Conservation (phyloP, 495 filamentous ascomycete species). For the Filosporella fistucella region DNA sequence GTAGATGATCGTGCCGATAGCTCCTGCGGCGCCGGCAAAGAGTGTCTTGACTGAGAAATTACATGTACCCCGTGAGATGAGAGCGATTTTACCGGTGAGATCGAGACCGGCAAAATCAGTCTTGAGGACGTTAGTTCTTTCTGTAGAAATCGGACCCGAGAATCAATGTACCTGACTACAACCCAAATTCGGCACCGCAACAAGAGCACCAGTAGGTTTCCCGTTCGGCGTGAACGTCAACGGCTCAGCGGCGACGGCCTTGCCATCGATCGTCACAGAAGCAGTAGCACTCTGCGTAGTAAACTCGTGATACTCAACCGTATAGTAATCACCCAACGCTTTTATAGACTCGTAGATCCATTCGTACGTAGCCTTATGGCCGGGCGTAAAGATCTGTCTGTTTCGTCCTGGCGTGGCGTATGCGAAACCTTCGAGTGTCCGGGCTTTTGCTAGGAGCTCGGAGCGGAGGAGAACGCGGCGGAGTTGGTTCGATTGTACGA, state of each 20-base stretch:
- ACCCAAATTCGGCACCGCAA: conserved; percentile 48
- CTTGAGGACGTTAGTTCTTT: not conserved
- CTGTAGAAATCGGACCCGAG: not conserved
- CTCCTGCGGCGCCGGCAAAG: conserved; percentile 54
- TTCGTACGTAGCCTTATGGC: conserved; percentile 61
- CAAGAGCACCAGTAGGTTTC: conserved; percentile 31
- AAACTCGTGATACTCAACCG: conserved; percentile 54
- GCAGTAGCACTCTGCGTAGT: conserved; percentile 30
- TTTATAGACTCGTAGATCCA: conserved; percentile 52
- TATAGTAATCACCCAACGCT: conserved; percentile 13
- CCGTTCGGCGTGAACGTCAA: conserved; percentile 34
- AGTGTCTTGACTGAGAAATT: conserved; percentile 56
- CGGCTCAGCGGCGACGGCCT: conserved; percentile 18
- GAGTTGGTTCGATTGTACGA: conserved; percentile 5
- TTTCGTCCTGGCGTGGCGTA: conserved; percentile 42
- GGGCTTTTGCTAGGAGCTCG: conserved; percentile 6
- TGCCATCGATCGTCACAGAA: conserved; percentile 30
- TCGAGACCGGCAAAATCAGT: conserved; percentile 43
- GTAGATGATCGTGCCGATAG: conserved; percentile 56
- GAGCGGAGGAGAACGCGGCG: conserved; percentile 3
- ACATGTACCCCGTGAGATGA: conserved; percentile 59
- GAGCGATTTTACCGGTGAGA: conserved; percentile 53
- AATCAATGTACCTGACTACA: conserved; percentile 41
- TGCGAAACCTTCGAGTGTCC: conserved; percentile 28
- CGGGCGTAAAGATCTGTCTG: conserved; percentile 54